phyloP scores from a whole-genome alignment of 1,139 yeast species.

The Debaryomycetaceae sp. region DNA sequence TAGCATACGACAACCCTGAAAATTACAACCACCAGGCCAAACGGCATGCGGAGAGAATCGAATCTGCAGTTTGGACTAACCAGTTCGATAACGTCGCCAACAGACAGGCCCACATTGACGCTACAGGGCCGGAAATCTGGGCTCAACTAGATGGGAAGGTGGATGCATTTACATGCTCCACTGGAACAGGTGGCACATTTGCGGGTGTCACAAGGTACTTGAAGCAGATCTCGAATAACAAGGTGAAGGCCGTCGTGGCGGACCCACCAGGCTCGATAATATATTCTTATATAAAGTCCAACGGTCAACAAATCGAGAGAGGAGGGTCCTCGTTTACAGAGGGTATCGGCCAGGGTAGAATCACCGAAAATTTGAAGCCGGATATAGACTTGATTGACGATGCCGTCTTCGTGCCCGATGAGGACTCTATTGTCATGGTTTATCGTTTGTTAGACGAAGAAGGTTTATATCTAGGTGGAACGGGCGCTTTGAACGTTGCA shows the following conservation, averaged over 20 bases:
- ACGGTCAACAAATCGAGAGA: slow-evolving; percentile 59
- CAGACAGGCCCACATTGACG: slow-evolving; percentile 83
- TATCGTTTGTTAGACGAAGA: slow-evolving; percentile 82
- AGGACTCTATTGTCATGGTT: slow-evolving; percentile 73
- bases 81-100: slow-evolving; percentile 87
- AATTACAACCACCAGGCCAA: slow-evolving; percentile 84
- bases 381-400: slow-evolving; percentile 72
- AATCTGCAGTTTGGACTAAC: slow-evolving; percentile 87
- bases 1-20: slow-evolving; percentile 72
- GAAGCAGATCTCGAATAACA: slow-evolving; percentile 58
- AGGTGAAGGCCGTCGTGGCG: slow-evolving; percentile 64
- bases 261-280: slow-evolving; percentile 93
- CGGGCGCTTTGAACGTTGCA: slow-evolving; percentile 78
- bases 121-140: slow-evolving; percentile 93
- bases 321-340: slow-evolving; percentile 87
- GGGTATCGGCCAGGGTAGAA: slow-evolving; percentile 94
- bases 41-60: slow-evolving; percentile 70
- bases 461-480: slow-evolving; percentile 88
- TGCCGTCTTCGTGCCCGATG: slow-evolving; percentile 72
- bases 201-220: slow-evolving; percentile 79
- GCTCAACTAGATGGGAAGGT: slow-evolving; percentile 79
- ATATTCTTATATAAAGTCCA: slow-evolving; percentile 69
- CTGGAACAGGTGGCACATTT: slow-evolving; percentile 91
- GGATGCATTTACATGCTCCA: slow-evolving; percentile 82
- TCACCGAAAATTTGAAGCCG: slow-evolving; percentile 74